These are phyloP conservation scores for Coprinopsis strossmayeri DNA, from an alignment of 768 basidiomycete genomes.

Conservation along the genomic window DNA sequence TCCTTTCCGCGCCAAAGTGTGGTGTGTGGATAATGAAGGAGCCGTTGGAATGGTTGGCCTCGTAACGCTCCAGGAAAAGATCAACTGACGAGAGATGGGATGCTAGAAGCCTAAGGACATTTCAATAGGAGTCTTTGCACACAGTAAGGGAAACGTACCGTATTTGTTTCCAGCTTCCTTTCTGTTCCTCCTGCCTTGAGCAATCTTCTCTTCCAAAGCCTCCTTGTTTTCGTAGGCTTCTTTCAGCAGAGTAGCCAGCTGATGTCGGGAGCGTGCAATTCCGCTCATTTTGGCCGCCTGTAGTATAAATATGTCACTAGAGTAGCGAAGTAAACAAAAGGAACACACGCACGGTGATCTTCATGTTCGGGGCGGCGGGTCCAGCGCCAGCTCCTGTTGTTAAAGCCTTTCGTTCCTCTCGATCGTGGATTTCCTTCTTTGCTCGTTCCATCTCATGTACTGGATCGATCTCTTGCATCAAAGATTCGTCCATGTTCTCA, in stretches of 20 bases:
- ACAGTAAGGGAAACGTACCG: conserved; percentile 37
- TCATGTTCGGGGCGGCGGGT: conserved; percentile 72
- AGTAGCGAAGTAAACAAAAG: neutral
- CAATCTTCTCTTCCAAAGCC: conserved; percentile 75
- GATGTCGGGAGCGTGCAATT: conserved; percentile 68
- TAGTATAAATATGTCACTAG: neutral
- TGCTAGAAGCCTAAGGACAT: conserved; percentile 31
- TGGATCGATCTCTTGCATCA: conserved; percentile 60
- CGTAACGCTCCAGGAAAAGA: conserved; percentile 17
- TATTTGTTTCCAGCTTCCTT: conserved; percentile 93
- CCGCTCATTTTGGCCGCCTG: conserved; percentile 68
- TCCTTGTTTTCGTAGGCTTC: conserved; percentile 84
- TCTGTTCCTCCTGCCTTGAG: conserved; percentile 73
- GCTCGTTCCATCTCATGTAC: conserved; percentile 73
- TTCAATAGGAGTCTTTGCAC: too few relatives aligned
- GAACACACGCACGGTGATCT: conserved; percentile 53
- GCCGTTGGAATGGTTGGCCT: conserved; percentile 65
- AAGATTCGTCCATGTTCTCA: conserved; percentile 51
- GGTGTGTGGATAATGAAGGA: conserved; percentile 52
- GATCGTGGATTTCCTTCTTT: conserved; percentile 64
- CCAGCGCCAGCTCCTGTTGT: conserved; percentile 52
- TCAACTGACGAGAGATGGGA: too few relatives aligned
- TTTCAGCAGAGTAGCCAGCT: conserved; percentile 71
- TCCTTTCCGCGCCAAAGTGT: conserved; percentile 36
- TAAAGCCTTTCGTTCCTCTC: conserved; percentile 70